phyloP scores from a whole-genome alignment of 2,329 filamentous ascomycete genomes.

The Colletotrichum higginsianum region DNA sequence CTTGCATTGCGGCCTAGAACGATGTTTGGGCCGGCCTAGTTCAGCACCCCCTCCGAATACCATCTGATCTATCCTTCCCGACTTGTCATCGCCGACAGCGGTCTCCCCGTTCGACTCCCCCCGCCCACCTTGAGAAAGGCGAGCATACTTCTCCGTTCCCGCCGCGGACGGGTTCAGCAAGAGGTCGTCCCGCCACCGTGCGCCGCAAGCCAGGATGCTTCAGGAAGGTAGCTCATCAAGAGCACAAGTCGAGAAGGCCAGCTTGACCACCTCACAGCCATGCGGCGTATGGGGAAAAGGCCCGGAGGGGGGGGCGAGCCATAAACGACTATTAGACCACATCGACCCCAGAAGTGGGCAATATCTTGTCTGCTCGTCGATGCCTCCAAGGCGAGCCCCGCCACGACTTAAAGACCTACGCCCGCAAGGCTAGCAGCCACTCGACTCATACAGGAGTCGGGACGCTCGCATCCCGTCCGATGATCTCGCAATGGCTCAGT shows the following conservation, averaged over 20 bases:
- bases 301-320: not conserved
- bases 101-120: not conserved
- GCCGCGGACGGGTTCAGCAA: not conserved
- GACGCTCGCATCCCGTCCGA: not conserved
- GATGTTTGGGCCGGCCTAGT: constrained; percentile 16
- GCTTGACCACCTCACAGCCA: not conserved
- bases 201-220: constrained; percentile 15
- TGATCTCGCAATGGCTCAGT: constrained; percentile 7
- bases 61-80: not conserved
- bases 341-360: not conserved
- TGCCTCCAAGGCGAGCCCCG: not conserved
- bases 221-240: not conserved
- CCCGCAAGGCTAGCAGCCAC: not conserved
- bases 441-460: constrained; percentile 13
- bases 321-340: not conserved
- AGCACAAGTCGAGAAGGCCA: not conserved
- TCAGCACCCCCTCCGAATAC: constrained; percentile 4
- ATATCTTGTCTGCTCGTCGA: not conserved
- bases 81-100: constrained; percentile 4
- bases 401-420: not conserved
- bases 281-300: not conserved
- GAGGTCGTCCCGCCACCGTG: constrained; percentile 13
- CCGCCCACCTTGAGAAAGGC: not conserved
- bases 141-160: not conserved
- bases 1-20: not conserved